phyloP scores from a whole-genome alignment of 352 stramenopile species.

The Pythium diclinum region DNA sequence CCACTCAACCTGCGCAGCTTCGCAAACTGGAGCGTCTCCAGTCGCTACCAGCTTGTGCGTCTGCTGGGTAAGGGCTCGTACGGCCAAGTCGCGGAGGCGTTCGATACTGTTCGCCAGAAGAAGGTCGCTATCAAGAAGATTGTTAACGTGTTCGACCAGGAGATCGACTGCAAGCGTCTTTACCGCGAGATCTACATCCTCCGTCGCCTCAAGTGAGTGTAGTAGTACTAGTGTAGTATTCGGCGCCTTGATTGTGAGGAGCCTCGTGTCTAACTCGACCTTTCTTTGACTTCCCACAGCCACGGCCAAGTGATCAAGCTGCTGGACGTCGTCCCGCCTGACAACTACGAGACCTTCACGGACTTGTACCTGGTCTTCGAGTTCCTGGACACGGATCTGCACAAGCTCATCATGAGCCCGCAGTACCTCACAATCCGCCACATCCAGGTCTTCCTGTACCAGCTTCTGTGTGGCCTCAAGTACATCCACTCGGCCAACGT shows the following conservation, averaged over 20 bases:
- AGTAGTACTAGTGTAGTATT: neutral
- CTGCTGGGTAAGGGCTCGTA: conserved; percentile 85
- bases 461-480: conserved; percentile 93
- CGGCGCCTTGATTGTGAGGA: neutral
- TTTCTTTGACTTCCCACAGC: conserved; percentile 23
- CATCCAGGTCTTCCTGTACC: conserved; percentile 97
- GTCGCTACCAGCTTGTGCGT: conserved; percentile 74
- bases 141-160: conserved; percentile 86
- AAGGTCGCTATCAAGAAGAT: conserved; percentile 90
- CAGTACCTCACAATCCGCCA: conserved; percentile 94
- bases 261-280: neutral
- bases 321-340: conserved; percentile 77
- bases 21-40: conserved; percentile 79
- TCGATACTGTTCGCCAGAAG: conserved; percentile 72
- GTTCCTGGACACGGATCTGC: conserved; percentile 92
- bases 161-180: conserved; percentile 85
- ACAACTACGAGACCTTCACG: conserved; percentile 82
- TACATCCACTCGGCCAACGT: conserved; percentile 94
- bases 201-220: conserved; percentile 59
- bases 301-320: conserved; percentile 83
- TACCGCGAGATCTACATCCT: conserved; percentile 89
- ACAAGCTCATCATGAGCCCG: conserved; percentile 92
- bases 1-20: conserved; percentile 82
- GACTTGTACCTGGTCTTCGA: conserved; percentile 93
- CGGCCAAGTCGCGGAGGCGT: conserved; percentile 80